phyloP scores from a whole-genome alignment of 2,329 filamentous ascomycete species.

The Aspergillus neotritici region DNA sequence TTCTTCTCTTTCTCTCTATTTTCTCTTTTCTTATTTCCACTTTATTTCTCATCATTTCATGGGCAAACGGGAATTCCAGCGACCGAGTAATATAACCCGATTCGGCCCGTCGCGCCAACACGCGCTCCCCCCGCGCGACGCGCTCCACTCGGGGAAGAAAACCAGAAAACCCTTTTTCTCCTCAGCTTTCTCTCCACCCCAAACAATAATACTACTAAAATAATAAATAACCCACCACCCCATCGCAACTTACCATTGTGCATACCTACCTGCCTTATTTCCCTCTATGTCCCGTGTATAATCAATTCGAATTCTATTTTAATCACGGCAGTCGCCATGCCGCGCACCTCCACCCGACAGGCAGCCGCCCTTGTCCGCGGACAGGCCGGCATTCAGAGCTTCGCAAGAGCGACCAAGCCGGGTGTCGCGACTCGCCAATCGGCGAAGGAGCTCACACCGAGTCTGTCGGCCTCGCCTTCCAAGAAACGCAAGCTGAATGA shows the following conservation, averaged over 20 bases:
- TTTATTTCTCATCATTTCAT: neutral
- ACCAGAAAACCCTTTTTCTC: neutral
- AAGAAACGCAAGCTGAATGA: conserved; percentile 38
- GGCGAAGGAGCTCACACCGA: conserved; percentile 26
- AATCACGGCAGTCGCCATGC: conserved; percentile 27
- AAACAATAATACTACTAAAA: conserved; percentile 7
- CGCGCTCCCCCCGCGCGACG: conserved; percentile 18
- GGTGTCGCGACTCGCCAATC: conserved; percentile 14
- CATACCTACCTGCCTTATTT: conserved; percentile 7
- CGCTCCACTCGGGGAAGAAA: conserved; percentile 11
- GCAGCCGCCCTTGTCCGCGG: conserved; percentile 25
- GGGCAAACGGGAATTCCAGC: neutral
- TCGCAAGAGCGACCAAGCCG: conserved; percentile 42
- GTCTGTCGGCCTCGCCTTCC: conserved; percentile 31
- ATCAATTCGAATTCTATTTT: conserved; percentile 2
- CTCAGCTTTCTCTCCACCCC: neutral
- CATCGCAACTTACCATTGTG: neutral
- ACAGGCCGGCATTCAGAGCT: conserved; percentile 41
- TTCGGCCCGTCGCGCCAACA: conserved; percentile 12
- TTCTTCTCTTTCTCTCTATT: neutral
- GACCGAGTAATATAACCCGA: conserved; percentile 11
- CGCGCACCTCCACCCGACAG: conserved; percentile 26
- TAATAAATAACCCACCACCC: conserved; percentile 5
- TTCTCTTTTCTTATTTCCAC: neutral
- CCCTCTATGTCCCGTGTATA: neutral